Conservation (phyloP, 768 basidiomycete genomes). For the Psilocybe subaeruginosa region DNA sequence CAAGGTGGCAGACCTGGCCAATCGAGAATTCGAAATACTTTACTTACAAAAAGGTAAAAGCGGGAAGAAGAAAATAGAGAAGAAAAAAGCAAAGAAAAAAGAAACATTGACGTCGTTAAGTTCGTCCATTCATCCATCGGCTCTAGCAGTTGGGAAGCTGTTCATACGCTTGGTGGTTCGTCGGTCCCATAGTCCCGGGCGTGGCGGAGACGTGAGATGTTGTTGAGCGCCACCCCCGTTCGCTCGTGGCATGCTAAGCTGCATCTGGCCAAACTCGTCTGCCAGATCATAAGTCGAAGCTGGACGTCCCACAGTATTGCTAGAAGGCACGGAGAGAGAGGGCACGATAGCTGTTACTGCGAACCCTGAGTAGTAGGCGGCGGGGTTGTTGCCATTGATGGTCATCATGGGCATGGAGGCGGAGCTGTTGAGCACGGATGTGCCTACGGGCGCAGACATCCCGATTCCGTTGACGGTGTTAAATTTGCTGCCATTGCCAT, state of each 20-base stretch:
- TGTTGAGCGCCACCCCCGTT: constrained; percentile 6
- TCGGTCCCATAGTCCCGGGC: constrained; percentile 1
- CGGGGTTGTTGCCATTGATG: constrained; percentile 14
- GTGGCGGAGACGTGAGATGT: constrained; percentile 17
- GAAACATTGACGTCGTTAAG: background rate
- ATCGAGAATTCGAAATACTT: background rate
- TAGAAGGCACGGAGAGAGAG: constrained; percentile 13
- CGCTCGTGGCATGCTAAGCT: constrained; percentile 21
- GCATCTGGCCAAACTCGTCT: constrained; percentile 45
- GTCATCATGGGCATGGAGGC: constrained; percentile 24
- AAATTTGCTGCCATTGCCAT: background rate
- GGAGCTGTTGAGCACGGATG: background rate
- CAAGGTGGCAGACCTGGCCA: background rate
- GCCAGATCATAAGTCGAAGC: constrained; percentile 37
- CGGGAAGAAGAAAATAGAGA: background rate
- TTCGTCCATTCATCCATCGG: background rate
- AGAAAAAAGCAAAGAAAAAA: background rate
- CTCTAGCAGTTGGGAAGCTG: constrained; percentile 13
- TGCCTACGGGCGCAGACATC: background rate
- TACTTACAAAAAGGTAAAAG: background rate
- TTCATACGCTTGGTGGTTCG: constrained; percentile 19
- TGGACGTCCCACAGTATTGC: constrained; percentile 16
- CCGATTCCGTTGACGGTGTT: constrained; percentile 10
- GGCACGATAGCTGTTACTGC: constrained; percentile 15
- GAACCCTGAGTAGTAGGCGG: constrained; percentile 18